These are phyloP conservation scores for Barnettozyma populi DNA, from an alignment of 805 yeast species.

Conservation along the genomic window DNA sequence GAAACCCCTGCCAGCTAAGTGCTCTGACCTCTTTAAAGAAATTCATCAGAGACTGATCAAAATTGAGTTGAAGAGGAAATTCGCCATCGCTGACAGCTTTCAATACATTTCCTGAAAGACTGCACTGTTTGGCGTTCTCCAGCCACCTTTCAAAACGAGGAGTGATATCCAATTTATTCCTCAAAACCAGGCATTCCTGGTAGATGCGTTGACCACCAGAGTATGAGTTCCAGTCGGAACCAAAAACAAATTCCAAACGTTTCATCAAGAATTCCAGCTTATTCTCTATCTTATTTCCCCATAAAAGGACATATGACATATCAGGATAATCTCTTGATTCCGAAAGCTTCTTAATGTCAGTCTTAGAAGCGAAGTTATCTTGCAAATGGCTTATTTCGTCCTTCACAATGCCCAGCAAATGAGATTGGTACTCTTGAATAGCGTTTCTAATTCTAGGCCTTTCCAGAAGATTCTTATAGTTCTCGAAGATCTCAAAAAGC, in stretches of 20 bases:
- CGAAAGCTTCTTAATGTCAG: constrained; percentile 32
- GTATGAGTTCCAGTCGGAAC: constrained; percentile 54
- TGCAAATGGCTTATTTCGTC: constrained; percentile 41
- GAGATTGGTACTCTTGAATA: constrained; percentile 52
- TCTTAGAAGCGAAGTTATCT: constrained; percentile 31
- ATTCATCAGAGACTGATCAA: constrained; percentile 38
- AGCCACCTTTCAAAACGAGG: constrained; percentile 47
- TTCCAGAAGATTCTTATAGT: constrained; percentile 41
- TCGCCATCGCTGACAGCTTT: constrained; percentile 27
- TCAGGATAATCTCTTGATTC: constrained; percentile 43
- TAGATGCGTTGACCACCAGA: constrained; percentile 64
- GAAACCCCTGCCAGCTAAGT: constrained; percentile 44
- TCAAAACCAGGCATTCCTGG: constrained; percentile 40
- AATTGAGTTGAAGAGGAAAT: constrained; percentile 40
- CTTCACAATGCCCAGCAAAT: constrained; percentile 43
- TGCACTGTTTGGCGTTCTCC: constrained; percentile 18
- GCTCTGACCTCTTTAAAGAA: constrained; percentile 51
- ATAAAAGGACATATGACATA: constrained; percentile 40
- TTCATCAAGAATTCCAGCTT: constrained; percentile 37
- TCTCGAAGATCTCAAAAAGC: constrained; percentile 46
- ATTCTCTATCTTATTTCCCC: constrained; percentile 47
- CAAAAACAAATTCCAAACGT: constrained; percentile 47
- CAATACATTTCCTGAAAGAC: constrained; percentile 34
- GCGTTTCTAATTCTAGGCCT: constrained; percentile 55
- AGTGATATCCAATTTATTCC: constrained; percentile 41